Base-by-base conservation (phyloP, 2,329 filamentous ascomycete species). In the Aspergillus fumigatiaffinis region DNA sequence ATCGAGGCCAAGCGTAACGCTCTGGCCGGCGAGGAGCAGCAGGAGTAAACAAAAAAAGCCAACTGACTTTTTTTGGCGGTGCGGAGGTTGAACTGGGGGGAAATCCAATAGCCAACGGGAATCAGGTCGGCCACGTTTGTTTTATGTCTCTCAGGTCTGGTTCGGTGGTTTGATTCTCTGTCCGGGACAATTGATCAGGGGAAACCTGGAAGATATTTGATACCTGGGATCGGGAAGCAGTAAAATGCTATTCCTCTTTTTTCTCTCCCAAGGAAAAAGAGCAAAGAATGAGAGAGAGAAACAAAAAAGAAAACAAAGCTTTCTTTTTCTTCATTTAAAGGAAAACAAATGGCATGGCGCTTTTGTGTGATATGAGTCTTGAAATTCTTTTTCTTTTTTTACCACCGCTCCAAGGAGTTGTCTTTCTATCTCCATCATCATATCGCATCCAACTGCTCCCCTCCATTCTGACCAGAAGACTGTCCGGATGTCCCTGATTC, bases 1-100 rank as follows among this genome's bases (percentile, higher is more conserved):
- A 86, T 89, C 79, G 80, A 84, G 77, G 88, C 89, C 80, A 99
- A 99, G 93, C 87, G 92, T 80, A 88, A 86, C 76, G 92, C 91
- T 76, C 79, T 95, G 79, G 77, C 89, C 74, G 91, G 84, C 77
- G 91, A 92, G 75, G 85, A 79, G 59, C 80, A 79, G 69, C 74
- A 77, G 71, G 73, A 75, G 61, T 66, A 69, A 63, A 65, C 68
- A 63, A 70, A 26, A 47, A 47, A 47, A 47, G 44, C 44, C 44
- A 26, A 26, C 44, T 23, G 44, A 47, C 20, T 61, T 60, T 64
- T 68, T 70, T 68, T 66, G 68, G 70, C 67, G 71, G 70, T 71
- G 67, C 68, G 71, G 71, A 71, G 70, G 70, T 72, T 72, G 67
- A 67, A 68, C 61, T 60, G 66, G 63, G 64, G 60, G 63, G 65